These are phyloP conservation scores for Batrachochytrium dendrobatidis DNA, from an alignment of 371 early-diverging fungal species.

Conservation along the genomic window DNA sequence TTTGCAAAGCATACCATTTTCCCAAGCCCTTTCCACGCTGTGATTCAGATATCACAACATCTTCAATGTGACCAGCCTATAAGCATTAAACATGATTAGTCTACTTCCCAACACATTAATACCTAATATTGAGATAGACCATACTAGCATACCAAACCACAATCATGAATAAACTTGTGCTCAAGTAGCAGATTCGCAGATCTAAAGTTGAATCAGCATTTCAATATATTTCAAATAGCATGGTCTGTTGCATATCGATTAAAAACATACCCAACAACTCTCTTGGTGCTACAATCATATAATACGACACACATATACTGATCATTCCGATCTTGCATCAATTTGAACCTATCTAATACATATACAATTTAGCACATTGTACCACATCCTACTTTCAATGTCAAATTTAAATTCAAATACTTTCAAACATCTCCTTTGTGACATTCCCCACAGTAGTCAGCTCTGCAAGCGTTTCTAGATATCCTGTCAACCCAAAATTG, in stretches of 20 bases:
- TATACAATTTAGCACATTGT: background rate
- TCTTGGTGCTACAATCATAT: background rate
- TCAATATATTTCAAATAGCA: background rate
- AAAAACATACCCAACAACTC: slow-evolving; percentile 1
- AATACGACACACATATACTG: background rate
- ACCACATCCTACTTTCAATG: background rate
- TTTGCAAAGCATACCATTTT: too few species aligned
- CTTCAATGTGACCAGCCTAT: too few species aligned
- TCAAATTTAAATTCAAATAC: background rate
- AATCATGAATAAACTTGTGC: background rate
- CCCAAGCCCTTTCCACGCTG: too few species aligned
- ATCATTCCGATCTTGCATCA: background rate
- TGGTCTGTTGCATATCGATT: background rate
- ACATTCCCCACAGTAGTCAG: background rate
- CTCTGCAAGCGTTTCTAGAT: too few species aligned
- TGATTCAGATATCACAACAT: too few species aligned
- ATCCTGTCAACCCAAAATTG: background rate
- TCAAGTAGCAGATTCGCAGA: background rate
- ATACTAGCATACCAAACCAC: slow-evolving; percentile 1
- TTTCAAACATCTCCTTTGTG: background rate
- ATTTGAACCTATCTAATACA: slow-evolving; percentile 1
- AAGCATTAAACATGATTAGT: too few species aligned
- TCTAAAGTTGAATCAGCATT: background rate
- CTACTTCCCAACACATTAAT: too few species aligned
- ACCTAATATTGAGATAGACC: too few species aligned